Evolutionary conservation across 164 flowering plant species (phyloP).

Genomic region (Paratinospora sagittata): DNA sequence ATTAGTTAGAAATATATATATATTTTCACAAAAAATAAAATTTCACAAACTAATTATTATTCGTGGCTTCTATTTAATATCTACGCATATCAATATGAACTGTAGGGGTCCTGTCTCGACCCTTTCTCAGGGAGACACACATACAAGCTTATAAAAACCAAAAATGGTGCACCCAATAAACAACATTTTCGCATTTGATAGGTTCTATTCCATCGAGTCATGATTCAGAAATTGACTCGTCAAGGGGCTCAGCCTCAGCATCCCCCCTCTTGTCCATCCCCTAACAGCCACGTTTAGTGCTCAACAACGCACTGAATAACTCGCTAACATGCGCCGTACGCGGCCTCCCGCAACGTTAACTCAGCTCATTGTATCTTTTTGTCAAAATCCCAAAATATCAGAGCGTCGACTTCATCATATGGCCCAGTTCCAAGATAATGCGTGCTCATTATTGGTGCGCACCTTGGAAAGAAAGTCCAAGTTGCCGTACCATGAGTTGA

Average conservation of each 20-base stretch:
- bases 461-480: not conserved
- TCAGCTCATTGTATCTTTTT: not conserved
- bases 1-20: no score
- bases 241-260: not conserved
- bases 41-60: no score
- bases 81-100: no score
- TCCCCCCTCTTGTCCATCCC: not conserved
- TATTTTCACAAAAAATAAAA: no score
- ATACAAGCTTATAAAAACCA: no score
- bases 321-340: conserved; percentile 9
- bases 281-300: conserved; percentile 4
- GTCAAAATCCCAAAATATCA: not conserved
- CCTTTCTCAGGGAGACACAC: no score
- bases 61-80: no score
- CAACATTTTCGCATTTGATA: not conserved
- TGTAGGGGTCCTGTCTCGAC: no score
- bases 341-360: not conserved
- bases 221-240: conserved; percentile 4
- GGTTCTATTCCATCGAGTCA: not conserved
- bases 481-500: not conserved
- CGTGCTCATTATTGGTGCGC: conserved; percentile 4
- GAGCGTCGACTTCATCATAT: not conserved
- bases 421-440: not conserved
- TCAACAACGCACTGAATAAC: not conserved
- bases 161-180: no score